Conservation (phyloP, 1,284 basidiomycete genomes). For the Testicularia cyperi region DNA sequence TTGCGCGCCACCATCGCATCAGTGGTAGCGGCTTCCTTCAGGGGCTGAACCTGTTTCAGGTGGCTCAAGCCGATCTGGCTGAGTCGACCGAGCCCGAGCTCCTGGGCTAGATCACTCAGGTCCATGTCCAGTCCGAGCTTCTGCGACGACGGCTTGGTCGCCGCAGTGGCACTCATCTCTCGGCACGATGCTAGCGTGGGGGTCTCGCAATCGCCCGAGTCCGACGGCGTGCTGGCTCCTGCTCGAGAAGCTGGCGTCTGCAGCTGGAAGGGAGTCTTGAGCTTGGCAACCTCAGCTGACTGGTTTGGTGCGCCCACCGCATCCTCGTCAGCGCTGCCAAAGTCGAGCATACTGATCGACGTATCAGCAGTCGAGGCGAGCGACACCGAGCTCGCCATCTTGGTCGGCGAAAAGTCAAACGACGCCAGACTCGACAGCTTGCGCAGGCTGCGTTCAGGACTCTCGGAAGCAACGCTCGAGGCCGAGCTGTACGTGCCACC, state of each 20-base stretch:
- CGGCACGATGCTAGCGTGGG: constrained; percentile 35
- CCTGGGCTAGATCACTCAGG: constrained; percentile 34
- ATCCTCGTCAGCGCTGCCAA: background rate
- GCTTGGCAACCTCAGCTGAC: constrained; percentile 1
- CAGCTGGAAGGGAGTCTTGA: constrained; percentile 31
- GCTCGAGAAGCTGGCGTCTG: background rate
- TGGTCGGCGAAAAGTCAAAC: constrained; percentile 23
- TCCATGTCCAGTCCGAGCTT: constrained; percentile 39
- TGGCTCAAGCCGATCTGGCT: constrained; percentile 31
- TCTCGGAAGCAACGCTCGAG: constrained; percentile 33
- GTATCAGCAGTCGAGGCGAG: constrained; percentile 31
- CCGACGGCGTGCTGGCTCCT: background rate
- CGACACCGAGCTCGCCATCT: constrained; percentile 24
- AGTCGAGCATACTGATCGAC: background rate
- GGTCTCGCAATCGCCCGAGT: constrained; percentile 42
- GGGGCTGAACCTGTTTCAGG: constrained; percentile 21
- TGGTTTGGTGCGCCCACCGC: background rate
- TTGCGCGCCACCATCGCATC: background rate
- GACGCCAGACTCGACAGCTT: constrained; percentile 14
- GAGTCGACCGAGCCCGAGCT: constrained; percentile 38
- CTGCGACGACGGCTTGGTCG: background rate
- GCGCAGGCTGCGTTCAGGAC: constrained; percentile 23
- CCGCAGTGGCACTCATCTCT: constrained; percentile 12
- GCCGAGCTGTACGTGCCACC: constrained; percentile 35
- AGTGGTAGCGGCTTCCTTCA: constrained; percentile 9